Conservation (phyloP, 2,329 filamentous ascomycete genomes). For the Ophiostoma fasciatum region DNA sequence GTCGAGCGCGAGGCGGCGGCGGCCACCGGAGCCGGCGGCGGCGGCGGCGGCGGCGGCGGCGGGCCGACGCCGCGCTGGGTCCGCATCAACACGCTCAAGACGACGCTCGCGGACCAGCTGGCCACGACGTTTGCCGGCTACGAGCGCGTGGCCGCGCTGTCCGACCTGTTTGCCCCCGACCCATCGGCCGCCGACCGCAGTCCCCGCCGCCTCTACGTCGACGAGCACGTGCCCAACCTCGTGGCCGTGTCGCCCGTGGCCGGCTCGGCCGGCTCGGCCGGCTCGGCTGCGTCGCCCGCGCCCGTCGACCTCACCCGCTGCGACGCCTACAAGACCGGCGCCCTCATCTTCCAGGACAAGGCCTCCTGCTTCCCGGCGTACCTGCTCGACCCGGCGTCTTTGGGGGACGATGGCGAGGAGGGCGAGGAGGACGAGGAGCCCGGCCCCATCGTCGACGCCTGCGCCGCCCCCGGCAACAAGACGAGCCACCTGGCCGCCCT, state of each 20-base stretch:
- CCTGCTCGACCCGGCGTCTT: slow-evolving; percentile 52
- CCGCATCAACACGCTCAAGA: slow-evolving; percentile 67
- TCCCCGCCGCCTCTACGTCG: slow-evolving; percentile 50
- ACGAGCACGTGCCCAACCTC: slow-evolving; percentile 69
- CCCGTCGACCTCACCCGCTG: slow-evolving; percentile 57
- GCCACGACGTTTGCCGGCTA: slow-evolving; percentile 57
- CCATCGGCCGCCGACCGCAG: too few relatives aligned
- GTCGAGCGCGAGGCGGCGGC: slow-evolving; percentile 53
- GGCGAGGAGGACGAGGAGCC: slow-evolving; percentile 19
- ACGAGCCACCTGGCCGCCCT: slow-evolving; percentile 85
- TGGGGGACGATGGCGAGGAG: slow-evolving; percentile 18
- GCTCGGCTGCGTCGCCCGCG: slow-evolving; percentile 22
- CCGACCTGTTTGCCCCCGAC: slow-evolving; percentile 32
- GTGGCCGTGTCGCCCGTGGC: slow-evolving; percentile 50
- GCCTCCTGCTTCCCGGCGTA: slow-evolving; percentile 95
- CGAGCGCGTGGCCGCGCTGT: slow-evolving; percentile 37
- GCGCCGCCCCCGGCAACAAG: slow-evolving; percentile 92
- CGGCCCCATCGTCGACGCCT: slow-evolving; percentile 79
- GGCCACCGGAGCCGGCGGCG: slow-evolving; percentile 41
- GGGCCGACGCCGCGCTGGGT: slow-evolving; percentile 73
- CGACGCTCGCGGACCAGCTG: slow-evolving; percentile 57
- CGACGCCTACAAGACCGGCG: slow-evolving; percentile 57
- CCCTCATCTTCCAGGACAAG: slow-evolving; percentile 87
- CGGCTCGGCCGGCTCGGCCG: slow-evolving; percentile 11
- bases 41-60: slow-evolving; percentile 39